Evolutionary conservation across 2,329 filamentous ascomycete species (phyloP), one percentile per base, ranked within the genome.

Genomic region (Thelonectria rubi): DNA sequence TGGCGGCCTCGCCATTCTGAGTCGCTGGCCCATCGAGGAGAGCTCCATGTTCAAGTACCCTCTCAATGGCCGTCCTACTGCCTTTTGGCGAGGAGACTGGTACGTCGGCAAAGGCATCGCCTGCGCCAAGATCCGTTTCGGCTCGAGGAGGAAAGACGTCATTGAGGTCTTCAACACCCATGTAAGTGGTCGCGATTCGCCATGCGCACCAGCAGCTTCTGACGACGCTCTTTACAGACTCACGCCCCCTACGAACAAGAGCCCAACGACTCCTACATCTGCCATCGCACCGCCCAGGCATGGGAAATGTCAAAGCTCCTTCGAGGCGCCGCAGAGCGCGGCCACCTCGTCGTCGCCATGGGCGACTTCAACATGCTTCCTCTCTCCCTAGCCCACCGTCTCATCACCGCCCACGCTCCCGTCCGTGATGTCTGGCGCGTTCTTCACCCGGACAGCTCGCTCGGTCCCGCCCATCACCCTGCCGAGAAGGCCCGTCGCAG

Each of bases 361-460:
- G 95, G 95, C 24, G 95, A 98, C 80, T 97, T 98, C 81, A 98
- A 98, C 79, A 97, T 97, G 91, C 82, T 93, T n/a, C 95, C 95
- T 1, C 78, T 90, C 42, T 96, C 92, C 24, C 86, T 97, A 64
- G 90, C 91, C 32, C 92, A 98, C 79, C 86, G 88, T 55, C 83
- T 98, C 66, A 89, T 99, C 68, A 91, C 90, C 59, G 87, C 88
- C 3, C 89, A 93, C 73, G 88, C 90, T 10, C 89, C 90, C 14
- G 89, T 97, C 26, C 85, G 85, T 46, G 95, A 99, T 74, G 88
- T 88, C 20, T 99, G 95, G 95, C 87, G 91, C 56, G 84, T 91
- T 30, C 77, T 96, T 18, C 91, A 97, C 75, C 94, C 95, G 0
- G 86, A 94, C 62, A 94, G 91, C 49, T 93, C 93, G 2, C 77